phyloP scores from a whole-genome alignment of 139 green algal species.

The Tetraselmis chui region DNA sequence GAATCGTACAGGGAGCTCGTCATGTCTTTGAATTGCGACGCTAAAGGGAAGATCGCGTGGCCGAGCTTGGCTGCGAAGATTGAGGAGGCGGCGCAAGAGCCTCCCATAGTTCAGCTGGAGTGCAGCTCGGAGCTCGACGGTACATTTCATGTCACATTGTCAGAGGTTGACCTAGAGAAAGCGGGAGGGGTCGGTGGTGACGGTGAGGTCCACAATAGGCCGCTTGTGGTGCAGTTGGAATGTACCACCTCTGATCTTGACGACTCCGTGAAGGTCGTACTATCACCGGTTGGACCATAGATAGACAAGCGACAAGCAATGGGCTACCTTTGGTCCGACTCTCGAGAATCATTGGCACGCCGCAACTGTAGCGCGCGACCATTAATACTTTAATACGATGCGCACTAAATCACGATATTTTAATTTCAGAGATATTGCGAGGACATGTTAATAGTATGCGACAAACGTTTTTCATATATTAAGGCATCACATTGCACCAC shows the following conservation, averaged over 20 bases:
- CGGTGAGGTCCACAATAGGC: neutral
- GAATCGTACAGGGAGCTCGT: neutral
- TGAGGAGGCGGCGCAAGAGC: neutral
- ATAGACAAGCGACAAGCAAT: too few relatives aligned
- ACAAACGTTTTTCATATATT: too few relatives aligned
- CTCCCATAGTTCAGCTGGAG: neutral
- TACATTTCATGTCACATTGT: neutral
- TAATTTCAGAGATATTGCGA: too few relatives aligned
- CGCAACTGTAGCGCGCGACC: too few relatives aligned
- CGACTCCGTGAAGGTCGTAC: neutral
- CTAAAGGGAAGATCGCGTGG: neutral
- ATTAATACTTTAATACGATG: too few relatives aligned
- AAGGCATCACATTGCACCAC: too few relatives aligned
- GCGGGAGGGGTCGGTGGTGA: neutral
- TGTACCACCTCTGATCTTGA: neutral
- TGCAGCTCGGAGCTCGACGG: neutral
- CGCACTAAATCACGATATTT: too few relatives aligned
- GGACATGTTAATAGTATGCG: too few relatives aligned
- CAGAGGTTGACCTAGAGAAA: neutral
- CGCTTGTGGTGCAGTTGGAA: neutral
- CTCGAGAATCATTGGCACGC: too few relatives aligned
- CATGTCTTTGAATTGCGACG: neutral
- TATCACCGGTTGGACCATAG: neutral
- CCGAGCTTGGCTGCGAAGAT: neutral
- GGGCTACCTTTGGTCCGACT: too few relatives aligned